A percentile compares a stretch with the other conserved stretches of the same genome.
These are phyloP conservation scores for Phanerochaete sordida DNA, from an alignment of 768 basidiomycete genomes.

Conservation along the genomic window DNA sequence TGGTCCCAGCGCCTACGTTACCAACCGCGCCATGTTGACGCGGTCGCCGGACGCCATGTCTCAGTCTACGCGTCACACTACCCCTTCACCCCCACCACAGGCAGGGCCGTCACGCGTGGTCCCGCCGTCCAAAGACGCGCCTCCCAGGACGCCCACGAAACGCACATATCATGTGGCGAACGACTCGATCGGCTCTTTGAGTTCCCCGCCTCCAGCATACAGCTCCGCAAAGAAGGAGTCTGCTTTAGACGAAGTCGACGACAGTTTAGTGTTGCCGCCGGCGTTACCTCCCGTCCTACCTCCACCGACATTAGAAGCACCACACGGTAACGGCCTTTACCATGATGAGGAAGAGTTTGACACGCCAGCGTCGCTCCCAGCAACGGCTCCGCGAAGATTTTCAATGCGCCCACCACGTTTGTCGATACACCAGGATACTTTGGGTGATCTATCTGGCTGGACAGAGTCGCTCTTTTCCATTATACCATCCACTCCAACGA, in stretches of 20 bases:
- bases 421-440: conserved; percentile 45
- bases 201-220: conserved; percentile 49
- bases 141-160: conserved; percentile 34
- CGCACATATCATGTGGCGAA: conserved; percentile 42
- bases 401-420: conserved; percentile 45
- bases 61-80: not conserved
- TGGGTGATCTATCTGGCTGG: conserved; percentile 48
- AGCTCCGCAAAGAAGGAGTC: conserved; percentile 21
- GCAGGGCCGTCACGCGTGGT: not conserved
- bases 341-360: not conserved
- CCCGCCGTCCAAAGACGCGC: conserved; percentile 16
- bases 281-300: not conserved
- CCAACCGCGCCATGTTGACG: not conserved
- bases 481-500: conserved; percentile 31
- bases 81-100: not conserved
- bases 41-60: conserved; percentile 10
- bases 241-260: conserved; percentile 10
- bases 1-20: conserved; percentile 3
- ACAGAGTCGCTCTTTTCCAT: conserved; percentile 51
- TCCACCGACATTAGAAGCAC: not conserved
- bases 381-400: not conserved
- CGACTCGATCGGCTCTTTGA: conserved; percentile 25
- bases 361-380: not conserved
- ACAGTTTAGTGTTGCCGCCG: conserved; percentile 17
- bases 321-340: not conserved